Percentiles rank a stretch among this genome's conserved stretches.
These are phyloP conservation scores for Infundibulicybe gibba DNA, from an alignment of 768 basidiomycete species.

Conservation along the genomic window DNA sequence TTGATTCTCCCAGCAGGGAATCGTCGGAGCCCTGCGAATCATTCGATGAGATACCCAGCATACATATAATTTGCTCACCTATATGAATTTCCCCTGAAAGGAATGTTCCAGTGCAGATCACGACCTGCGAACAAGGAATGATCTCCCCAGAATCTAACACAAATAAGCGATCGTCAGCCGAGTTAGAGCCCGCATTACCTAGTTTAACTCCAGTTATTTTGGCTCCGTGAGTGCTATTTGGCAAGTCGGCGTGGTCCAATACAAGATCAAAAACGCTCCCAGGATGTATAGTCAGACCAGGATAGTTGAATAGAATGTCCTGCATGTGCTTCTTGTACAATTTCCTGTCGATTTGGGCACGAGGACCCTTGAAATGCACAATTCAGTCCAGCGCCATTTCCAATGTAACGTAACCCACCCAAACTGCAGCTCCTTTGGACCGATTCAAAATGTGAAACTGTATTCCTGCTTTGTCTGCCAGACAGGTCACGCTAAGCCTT, in stretches of 20 bases:
- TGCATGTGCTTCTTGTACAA: slow-evolving; percentile 87
- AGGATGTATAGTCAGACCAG: slow-evolving; percentile 63
- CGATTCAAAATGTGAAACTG: slow-evolving; percentile 85
- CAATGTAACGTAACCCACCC: slow-evolving; percentile 46
- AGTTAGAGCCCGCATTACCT: slow-evolving; percentile 30
- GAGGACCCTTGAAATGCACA: slow-evolving; percentile 59
- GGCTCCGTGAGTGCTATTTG: slow-evolving; percentile 40
- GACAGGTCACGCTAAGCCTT: background rate
- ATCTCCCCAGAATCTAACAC: slow-evolving; percentile 66
- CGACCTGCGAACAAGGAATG: slow-evolving; percentile 75
- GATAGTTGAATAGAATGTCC: slow-evolving; percentile 55
- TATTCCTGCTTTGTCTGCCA: slow-evolving; percentile 78
- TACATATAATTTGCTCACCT: slow-evolving; percentile 33
- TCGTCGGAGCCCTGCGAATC: slow-evolving; percentile 53
- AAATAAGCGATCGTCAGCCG: background rate
- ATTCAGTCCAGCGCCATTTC: background rate
- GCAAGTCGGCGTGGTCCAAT: slow-evolving; percentile 43
- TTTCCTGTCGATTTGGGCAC: slow-evolving; percentile 85
- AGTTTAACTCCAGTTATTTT: slow-evolving; percentile 63
- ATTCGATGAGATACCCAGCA: background rate
- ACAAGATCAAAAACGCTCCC: slow-evolving; percentile 80
- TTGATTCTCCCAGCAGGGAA: slow-evolving; percentile 78
- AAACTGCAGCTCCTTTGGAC: slow-evolving; percentile 86
- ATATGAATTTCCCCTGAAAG: slow-evolving; percentile 91
- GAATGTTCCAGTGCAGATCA: slow-evolving; percentile 91